These are phyloP conservation scores for Myrica gale DNA, from an alignment of 306 rosid species.

Conservation along the genomic window DNA sequence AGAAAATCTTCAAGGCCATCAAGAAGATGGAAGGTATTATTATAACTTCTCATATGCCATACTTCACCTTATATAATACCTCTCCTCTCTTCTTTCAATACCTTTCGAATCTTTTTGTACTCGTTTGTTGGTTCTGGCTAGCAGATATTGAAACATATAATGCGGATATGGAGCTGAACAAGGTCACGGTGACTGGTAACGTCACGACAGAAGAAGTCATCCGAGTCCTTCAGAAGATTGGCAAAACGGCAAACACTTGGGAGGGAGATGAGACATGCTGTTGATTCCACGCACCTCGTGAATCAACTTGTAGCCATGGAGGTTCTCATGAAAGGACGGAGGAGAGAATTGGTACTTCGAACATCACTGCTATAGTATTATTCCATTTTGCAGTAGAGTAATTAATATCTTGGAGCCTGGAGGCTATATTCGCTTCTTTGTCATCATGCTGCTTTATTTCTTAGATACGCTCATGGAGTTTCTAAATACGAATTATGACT, in stretches of 20 bases:
- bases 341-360: no score
- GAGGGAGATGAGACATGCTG: constrained; percentile 33
- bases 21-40: constrained; percentile 71
- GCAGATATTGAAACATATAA: constrained; percentile 81
- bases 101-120: not conserved
- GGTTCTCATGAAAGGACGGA: no score
- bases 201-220: constrained; percentile 65
- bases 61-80: not conserved
- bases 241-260: constrained; percentile 64
- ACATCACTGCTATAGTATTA: no score
- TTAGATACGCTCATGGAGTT: no score
- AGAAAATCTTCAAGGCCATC: constrained; percentile 80
- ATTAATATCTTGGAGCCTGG: no score
- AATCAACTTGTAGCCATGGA: not conserved
- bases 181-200: constrained; percentile 73
- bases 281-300: constrained; percentile 12
- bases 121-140: not conserved
- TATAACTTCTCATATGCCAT: not conserved
- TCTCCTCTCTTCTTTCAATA: not conserved
- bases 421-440: no score
- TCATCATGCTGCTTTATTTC: no score
- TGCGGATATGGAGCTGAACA: constrained; percentile 61
- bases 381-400: no score
- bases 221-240: constrained; percentile 60
- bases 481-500: no score